These are phyloP conservation scores for Candolleomyces aberdarensis DNA, from an alignment of 768 basidiomycete genomes.

Conservation along the genomic window DNA sequence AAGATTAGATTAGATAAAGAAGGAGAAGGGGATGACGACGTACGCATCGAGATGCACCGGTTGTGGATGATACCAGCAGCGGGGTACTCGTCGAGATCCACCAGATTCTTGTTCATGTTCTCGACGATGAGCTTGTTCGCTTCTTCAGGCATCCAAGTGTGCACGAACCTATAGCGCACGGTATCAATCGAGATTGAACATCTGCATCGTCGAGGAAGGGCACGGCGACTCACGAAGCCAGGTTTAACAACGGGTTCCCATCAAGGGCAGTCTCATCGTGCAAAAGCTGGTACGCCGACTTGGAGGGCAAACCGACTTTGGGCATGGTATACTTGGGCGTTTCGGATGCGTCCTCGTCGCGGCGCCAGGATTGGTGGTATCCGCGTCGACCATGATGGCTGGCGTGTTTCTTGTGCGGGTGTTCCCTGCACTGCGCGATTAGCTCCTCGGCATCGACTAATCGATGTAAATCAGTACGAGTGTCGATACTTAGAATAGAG, in stretches of 20 bases:
- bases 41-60: conserved; percentile 53
- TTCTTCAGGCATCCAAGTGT: conserved; percentile 59
- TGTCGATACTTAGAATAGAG: too few species aligned
- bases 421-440: conserved; percentile 38
- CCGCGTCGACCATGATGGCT: conserved; percentile 21
- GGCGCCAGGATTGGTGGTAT: conserved; percentile 33
- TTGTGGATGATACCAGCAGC: conserved; percentile 51
- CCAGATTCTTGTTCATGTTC: conserved; percentile 62
- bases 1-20: not conserved
- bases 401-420: conserved; percentile 35
- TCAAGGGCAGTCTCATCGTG: conserved; percentile 58
- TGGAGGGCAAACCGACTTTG: conserved; percentile 38
- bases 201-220: not conserved
- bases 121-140: conserved; percentile 57
- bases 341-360: conserved; percentile 36
- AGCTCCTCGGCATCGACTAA: conserved; percentile 49
- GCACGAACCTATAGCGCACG: conserved; percentile 33
- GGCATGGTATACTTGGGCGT: conserved; percentile 48
- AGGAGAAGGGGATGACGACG: conserved; percentile 12
- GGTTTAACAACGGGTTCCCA: conserved; percentile 56
- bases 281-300: conserved; percentile 46
- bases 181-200: too few species aligned
- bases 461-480: not conserved
- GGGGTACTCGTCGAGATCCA: conserved; percentile 69
- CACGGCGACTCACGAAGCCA: conserved; percentile 53